Base-by-base conservation (phyloP, 1,284 basidiomycete genomes). In the Melampsora americana region DNA sequence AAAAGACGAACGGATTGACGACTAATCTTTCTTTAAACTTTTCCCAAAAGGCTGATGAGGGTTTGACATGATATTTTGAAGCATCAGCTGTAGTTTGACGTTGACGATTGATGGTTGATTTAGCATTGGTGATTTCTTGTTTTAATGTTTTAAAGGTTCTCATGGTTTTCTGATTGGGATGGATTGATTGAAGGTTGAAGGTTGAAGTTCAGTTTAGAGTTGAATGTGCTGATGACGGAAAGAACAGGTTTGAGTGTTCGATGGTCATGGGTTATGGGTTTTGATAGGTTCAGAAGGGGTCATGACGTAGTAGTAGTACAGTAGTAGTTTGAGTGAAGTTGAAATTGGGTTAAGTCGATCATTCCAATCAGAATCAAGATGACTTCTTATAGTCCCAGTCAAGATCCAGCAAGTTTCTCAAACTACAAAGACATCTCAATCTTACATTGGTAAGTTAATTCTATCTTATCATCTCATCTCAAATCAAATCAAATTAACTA, bases 31-130 rank as follows among this genome's bases (percentile, higher is more conserved):
- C 60, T 30, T 65, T 26, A 44, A 75, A 67, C 35, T 67, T 68
- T 3, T 75, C 72, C 72, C 72, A 75, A 62, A 75, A 68, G 11
- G 50, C 65, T 14, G 72, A 68, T 6, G 71, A 48, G 0, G 72
- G 72, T 46, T 60, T 59, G 9, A 65, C 59, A 59, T 75, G 72
- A 50, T 75, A 75, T 20, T 67, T 61, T 39, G 66, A 75, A 9
- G 72, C 65, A 64, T 75, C 72, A n/a, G 72, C 65, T 14, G 35
- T 28, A 18, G 72, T 75, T 48, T n/a, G 72, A 75, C 72, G 72
- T 44, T 59, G 26, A 5, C 61, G 60, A 32, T 39, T 28, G 1
- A 39, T 44, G 1, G 71, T 23, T 48, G 53, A n/a, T 50, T 73
- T 35, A 50, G 64, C 64, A 44, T 73, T 48, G 7, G 48, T 53